Conservation (phyloP, 306 rosid genomes). For the Rosa lucieae region DNA sequence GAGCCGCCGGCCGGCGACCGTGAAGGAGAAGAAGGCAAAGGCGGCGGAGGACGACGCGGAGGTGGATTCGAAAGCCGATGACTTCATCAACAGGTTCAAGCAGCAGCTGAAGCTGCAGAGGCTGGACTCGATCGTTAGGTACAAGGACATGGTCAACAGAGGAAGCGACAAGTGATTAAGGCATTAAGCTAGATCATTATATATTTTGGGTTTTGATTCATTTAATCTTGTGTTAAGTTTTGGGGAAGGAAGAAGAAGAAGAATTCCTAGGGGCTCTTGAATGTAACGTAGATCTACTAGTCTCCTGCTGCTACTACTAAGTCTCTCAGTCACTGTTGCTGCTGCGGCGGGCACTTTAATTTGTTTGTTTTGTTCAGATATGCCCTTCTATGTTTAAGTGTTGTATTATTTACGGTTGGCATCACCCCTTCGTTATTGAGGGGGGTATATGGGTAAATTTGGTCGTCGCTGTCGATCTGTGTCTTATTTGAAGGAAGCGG, state of each 20-base stretch:
- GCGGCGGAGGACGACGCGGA: conserved; percentile 39
- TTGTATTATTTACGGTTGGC: background rate
- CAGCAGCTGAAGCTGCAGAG: conserved; percentile 79
- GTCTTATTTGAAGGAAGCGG: background rate
- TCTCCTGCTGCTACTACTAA: background rate
- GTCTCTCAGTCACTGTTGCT: background rate
- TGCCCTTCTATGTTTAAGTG: background rate
- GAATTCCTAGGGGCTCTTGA: background rate
- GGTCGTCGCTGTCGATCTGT: too few species aligned
- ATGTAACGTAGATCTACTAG: conserved; percentile 15
- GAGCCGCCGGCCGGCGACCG: conserved; percentile 64
- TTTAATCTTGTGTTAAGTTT: conserved; percentile 16
- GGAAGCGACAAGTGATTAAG: conserved; percentile 38
- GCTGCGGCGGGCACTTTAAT: background rate
- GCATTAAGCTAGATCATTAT: background rate
- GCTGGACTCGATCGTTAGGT: conserved; percentile 61
- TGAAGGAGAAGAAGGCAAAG: conserved; percentile 43
- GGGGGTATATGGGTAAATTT: conserved; percentile 1
- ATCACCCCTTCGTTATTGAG: background rate
- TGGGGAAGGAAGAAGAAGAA: conserved; percentile 5
- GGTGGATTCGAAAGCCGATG: conserved; percentile 82
- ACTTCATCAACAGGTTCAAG: conserved; percentile 85
- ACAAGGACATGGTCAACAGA: conserved; percentile 52
- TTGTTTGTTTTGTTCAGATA: conserved; percentile 8
- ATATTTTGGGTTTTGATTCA: conserved; percentile 8